These are phyloP conservation scores for Adansonia madagascariensis DNA, from an alignment of 441 rosid species.

Conservation along the genomic window DNA sequence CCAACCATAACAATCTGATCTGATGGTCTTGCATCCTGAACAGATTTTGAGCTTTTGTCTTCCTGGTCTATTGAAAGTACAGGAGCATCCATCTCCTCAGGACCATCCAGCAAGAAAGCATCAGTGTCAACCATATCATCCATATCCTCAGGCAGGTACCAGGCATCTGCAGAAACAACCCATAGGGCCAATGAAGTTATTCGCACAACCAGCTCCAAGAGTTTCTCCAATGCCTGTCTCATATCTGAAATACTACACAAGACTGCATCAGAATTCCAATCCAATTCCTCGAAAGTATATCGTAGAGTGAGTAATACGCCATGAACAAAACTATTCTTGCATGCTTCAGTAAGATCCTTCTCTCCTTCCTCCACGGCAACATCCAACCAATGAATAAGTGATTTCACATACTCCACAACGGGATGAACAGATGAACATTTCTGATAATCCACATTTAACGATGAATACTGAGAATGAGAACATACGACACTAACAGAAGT, in stretches of 20 bases:
- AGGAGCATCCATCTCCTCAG: constrained; percentile 44
- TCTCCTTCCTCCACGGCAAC: constrained; percentile 74
- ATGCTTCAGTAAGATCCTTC: constrained; percentile 83
- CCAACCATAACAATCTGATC: constrained; percentile 96
- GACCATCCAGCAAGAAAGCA: constrained; percentile 50
- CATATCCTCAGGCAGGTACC: constrained; percentile 78
- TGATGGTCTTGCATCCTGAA: constrained; percentile 50
- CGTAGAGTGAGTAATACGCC: constrained; percentile 85
- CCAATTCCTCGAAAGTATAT: constrained; percentile 94
- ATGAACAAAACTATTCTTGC: constrained; percentile 90
- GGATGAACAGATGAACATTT: constrained; percentile 44
- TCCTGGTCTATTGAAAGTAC: constrained; percentile 45
- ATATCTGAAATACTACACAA: constrained; percentile 65
- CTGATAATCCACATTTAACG: constrained; percentile 38
- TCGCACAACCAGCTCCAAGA: constrained; percentile 72
- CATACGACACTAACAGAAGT: constrained; percentile 59
- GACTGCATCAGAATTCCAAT: constrained; percentile 80
- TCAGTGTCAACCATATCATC: constrained; percentile 85
- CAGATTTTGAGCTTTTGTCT: constrained; percentile 41
- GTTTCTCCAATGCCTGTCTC: constrained; percentile 71
- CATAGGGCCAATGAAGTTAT: constrained; percentile 90
- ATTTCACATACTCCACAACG: constrained; percentile 71
- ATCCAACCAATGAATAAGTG: constrained; percentile 82
- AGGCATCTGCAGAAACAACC: constrained; percentile 98
- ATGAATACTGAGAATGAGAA: constrained; percentile 47